Evolutionary conservation across 2,329 filamentous ascomycete species (phyloP).

Genomic region (Ophiostoma novo-ulmi): DNA sequence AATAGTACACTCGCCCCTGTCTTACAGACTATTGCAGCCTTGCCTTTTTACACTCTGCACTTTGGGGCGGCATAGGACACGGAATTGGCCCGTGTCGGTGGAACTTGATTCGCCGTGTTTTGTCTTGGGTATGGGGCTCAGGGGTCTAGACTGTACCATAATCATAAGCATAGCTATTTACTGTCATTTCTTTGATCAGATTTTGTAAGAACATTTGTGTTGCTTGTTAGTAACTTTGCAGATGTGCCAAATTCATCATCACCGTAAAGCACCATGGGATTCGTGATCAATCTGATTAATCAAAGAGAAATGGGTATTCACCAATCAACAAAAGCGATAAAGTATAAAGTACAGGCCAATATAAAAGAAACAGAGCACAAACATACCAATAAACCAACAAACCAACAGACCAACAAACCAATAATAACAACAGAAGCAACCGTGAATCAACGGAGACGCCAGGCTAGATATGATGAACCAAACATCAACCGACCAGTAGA

Average conservation of each 20-base stretch:
- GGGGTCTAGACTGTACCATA: background rate
- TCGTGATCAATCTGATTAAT: background rate
- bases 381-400: background rate
- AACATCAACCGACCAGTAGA: background rate
- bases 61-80: background rate
- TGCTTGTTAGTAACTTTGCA: background rate
- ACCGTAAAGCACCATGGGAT: background rate
- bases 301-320: conserved; percentile 2
- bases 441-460: conserved; percentile 7
- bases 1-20: too few relatives aligned
- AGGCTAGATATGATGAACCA: background rate
- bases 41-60: conserved; percentile 7
- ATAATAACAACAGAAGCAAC: background rate
- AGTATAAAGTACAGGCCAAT: background rate
- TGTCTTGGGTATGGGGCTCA: background rate
- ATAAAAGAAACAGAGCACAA: background rate
- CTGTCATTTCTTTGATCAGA: too few relatives aligned
- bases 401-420: background rate
- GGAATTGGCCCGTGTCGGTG: conserved; percentile 15
- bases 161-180: too few relatives aligned
- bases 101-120: background rate
- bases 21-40: background rate
- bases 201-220: background rate
- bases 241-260: background rate
- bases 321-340: background rate